phyloP scores from a whole-genome alignment of 495 filamentous ascomycete species.

The Trichocladium antarcticum region DNA sequence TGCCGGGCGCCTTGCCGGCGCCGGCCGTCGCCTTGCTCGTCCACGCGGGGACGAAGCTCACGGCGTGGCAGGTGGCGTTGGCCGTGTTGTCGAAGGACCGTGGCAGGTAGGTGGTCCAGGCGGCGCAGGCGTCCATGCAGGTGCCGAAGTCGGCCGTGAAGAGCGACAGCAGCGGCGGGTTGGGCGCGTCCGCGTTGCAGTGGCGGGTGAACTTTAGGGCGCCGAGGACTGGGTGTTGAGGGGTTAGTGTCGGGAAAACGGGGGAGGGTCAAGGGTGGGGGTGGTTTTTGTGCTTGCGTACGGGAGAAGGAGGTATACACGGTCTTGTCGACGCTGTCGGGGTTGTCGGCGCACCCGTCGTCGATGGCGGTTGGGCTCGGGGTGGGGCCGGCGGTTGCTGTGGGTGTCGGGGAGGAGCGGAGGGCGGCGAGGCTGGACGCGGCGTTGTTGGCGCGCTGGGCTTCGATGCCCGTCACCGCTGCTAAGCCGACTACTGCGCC shows the following conservation, averaged over 20 bases:
- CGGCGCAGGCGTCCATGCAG: conserved; percentile 40
- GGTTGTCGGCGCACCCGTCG: conserved; percentile 28
- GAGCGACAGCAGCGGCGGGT: conserved; percentile 23
- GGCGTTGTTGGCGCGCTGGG: conserved; percentile 31
- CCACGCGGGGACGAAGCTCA: conserved; percentile 38
- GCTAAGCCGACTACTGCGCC: conserved; percentile 36
- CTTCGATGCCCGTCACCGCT: conserved; percentile 33
- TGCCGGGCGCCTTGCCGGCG: conserved; percentile 27
- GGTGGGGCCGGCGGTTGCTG: conserved; percentile 10
- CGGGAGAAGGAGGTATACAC: conserved; percentile 20
- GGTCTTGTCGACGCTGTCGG: conserved; percentile 21
- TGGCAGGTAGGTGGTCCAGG: conserved; percentile 29
- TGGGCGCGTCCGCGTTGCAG: conserved; percentile 31
- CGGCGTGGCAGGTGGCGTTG: conserved; percentile 30
- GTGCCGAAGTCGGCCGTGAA: conserved; percentile 33
- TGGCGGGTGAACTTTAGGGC: conserved; percentile 27
- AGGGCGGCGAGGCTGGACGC: conserved; percentile 18
- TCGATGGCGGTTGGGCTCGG: conserved; percentile 21
- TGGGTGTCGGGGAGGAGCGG: conserved; percentile 11
- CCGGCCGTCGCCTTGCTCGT: conserved; percentile 25
- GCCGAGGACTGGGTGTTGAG: conserved; percentile 22
- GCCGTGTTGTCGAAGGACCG: conserved; percentile 15
- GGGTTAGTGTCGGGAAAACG: not conserved
- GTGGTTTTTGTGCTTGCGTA: too few species aligned
- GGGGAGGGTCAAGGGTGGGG: not conserved